Conservation (phyloP, 345 rosid species). For the Cardamine chenopodiifolia region DNA sequence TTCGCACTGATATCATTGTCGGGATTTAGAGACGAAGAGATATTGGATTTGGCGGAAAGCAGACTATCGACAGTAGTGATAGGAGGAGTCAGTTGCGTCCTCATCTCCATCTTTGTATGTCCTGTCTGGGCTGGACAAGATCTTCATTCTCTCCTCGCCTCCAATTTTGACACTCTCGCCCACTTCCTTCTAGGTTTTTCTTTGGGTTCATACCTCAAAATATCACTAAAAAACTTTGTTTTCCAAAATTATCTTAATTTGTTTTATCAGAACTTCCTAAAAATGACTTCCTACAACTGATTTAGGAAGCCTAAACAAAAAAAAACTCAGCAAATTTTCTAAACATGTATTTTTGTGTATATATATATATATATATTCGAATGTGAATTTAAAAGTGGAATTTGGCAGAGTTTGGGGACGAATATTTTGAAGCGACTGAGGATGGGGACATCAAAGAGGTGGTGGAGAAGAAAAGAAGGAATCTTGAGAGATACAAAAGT, state of each 20-base stretch:
- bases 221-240: not conserved
- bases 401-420: slow-evolving; percentile 62
- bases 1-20: slow-evolving; percentile 75
- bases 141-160: slow-evolving; percentile 62
- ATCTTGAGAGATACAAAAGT: slow-evolving; percentile 54
- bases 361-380: too few relatives aligned
- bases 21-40: slow-evolving; percentile 56
- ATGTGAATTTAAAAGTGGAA: slow-evolving; percentile 9
- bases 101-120: slow-evolving; percentile 57
- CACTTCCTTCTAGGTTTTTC: slow-evolving; percentile 63
- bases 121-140: slow-evolving; percentile 95
- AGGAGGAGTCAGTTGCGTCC: slow-evolving; percentile 69
- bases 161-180: slow-evolving; percentile 61
- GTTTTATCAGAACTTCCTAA: too few relatives aligned
- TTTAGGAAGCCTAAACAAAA: not conserved
- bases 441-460: slow-evolving; percentile 32
- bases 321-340: not conserved
- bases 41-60: slow-evolving; percentile 57
- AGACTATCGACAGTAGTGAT: slow-evolving; percentile 67
- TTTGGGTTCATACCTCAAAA: not conserved
- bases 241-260: too few relatives aligned
- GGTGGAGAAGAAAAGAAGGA: slow-evolving; percentile 42
- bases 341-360: not conserved
- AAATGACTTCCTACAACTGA: not conserved
- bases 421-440: slow-evolving; percentile 44